Percentiles rank a stretch among this genome's conserved stretches.
Evolutionary conservation across 352 stramenopile species (phyloP).

Genomic region (Aphanomyces stellatus): DNA sequence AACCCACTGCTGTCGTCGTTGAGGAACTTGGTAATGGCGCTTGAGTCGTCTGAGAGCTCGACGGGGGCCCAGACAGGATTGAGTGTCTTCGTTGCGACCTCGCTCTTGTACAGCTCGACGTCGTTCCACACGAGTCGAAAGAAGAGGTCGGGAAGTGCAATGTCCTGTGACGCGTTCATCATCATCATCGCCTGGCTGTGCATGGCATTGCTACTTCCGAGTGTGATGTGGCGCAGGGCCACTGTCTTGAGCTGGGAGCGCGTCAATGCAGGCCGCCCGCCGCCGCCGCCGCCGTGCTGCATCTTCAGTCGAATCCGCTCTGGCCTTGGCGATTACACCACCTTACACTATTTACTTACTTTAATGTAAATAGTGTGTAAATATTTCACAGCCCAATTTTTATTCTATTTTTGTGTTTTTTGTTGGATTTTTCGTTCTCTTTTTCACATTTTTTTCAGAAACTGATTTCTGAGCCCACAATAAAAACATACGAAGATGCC

Average conservation of each 20-base stretch:
- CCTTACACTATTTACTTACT: no score
- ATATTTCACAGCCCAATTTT: no score
- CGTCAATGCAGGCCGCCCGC: neutral
- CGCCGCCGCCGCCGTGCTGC: no score
- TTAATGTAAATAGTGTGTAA: no score
- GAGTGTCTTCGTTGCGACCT: slow-evolving; percentile 13
- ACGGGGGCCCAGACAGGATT: slow-evolving; percentile 15
- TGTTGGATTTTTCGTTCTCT: no score
- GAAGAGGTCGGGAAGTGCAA: slow-evolving; percentile 16
- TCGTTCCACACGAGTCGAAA: neutral
- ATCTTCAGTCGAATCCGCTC: no score
- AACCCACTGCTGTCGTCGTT: neutral
- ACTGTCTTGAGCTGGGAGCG: slow-evolving; percentile 1
- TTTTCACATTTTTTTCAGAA: no score
- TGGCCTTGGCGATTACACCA: no score
- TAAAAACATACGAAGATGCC: no score
- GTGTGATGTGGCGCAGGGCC: neutral
- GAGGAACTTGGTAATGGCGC: slow-evolving; percentile 8
- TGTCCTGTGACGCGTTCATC: neutral
- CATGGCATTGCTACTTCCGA: neutral
- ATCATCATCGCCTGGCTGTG: neutral
- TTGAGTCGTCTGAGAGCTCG: neutral
- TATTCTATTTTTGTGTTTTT: no score
- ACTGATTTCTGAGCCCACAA: no score
- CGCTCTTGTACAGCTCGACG: slow-evolving; percentile 14